Conservation (phyloP, 2,329 filamentous ascomycete species). For the Diplodia scrobiculata region DNA sequence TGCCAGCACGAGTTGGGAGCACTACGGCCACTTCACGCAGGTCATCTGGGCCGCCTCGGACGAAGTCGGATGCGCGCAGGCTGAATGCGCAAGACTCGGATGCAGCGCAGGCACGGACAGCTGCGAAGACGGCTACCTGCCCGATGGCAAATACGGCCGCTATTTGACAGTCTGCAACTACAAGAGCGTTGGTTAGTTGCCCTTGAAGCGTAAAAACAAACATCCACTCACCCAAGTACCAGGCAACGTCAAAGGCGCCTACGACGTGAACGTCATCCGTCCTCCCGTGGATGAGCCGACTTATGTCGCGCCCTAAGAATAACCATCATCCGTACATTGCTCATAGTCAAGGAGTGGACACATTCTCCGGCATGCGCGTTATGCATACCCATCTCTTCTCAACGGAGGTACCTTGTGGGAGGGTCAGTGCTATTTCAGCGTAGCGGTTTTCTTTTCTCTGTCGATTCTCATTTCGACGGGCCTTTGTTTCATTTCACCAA, state of each 20-base stretch:
- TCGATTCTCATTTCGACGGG: conserved; percentile 5
- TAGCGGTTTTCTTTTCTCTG: conserved; percentile 3
- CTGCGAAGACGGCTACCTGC: not conserved
- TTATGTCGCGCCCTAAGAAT: not conserved
- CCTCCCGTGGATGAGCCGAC: not conserved
- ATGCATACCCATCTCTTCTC: not conserved
- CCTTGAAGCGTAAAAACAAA: not conserved
- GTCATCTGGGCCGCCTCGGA: conserved; percentile 3
- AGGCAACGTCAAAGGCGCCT: conserved; percentile 1
- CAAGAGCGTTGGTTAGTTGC: not conserved
- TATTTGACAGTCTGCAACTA: conserved; percentile 14
- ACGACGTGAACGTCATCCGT: not conserved
- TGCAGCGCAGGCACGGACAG: not conserved
- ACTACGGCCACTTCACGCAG: conserved; percentile 19
- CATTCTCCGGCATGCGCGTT: not conserved
- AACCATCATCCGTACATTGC: not conserved
- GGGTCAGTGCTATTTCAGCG: conserved; percentile 9
- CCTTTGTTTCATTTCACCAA: conserved; percentile 8
- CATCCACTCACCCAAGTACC: not conserved
- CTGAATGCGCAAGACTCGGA: not conserved
- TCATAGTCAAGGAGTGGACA: not conserved
- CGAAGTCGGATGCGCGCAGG: not conserved
- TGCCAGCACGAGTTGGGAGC: conserved; percentile 1
- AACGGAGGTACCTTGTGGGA: not conserved
- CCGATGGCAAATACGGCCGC: not conserved